Percentiles rank a stretch among this genome's conserved stretches.
Evolutionary conservation across 2,329 filamentous ascomycete genomes (phyloP).

Genomic region (Penicillium capsulatum): DNA sequence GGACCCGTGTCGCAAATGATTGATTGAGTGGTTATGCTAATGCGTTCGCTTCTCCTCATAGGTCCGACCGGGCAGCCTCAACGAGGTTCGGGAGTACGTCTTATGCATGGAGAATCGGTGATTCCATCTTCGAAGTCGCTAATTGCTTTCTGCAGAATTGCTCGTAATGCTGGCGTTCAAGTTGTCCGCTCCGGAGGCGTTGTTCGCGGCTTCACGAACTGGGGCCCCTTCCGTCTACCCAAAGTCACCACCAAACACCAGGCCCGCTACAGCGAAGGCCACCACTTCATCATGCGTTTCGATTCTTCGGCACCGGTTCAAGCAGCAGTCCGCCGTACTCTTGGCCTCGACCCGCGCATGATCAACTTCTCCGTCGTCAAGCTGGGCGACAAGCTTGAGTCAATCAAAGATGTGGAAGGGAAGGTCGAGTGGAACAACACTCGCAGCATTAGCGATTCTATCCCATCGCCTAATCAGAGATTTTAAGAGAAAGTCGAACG

Average conservation of each 20-base stretch:
- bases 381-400: conserved; percentile 64
- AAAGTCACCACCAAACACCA: conserved; percentile 75
- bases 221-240: conserved; percentile 87
- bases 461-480: conserved; percentile 8
- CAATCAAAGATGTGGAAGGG: conserved; percentile 57
- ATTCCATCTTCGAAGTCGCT: conserved; percentile 8
- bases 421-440: conserved; percentile 51
- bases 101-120: conserved; percentile 9
- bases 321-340: conserved; percentile 66
- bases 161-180: conserved; percentile 74
- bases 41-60: conserved; percentile 40
- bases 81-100: conserved; percentile 90
- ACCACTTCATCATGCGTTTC: conserved; percentile 98
- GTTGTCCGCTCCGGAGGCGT: conserved; percentile 82
- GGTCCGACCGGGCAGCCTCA: conserved; percentile 86
- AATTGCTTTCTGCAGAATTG: conserved; percentile 60
- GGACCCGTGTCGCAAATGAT: no score
- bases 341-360: conserved; percentile 84
- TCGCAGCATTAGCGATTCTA: conserved; percentile 27
- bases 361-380: conserved; percentile 83
- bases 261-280: conserved; percentile 74
- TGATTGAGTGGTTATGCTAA: conserved; percentile 10
- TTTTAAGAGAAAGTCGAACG: no score
- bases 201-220: conserved; percentile 88
- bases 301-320: conserved; percentile 73